A percentile compares a stretch with the other conserved stretches of the same genome.
Evolutionary conservation across 768 basidiomycete species (phyloP).

Genomic region (Suillus fuscotomentosus): DNA sequence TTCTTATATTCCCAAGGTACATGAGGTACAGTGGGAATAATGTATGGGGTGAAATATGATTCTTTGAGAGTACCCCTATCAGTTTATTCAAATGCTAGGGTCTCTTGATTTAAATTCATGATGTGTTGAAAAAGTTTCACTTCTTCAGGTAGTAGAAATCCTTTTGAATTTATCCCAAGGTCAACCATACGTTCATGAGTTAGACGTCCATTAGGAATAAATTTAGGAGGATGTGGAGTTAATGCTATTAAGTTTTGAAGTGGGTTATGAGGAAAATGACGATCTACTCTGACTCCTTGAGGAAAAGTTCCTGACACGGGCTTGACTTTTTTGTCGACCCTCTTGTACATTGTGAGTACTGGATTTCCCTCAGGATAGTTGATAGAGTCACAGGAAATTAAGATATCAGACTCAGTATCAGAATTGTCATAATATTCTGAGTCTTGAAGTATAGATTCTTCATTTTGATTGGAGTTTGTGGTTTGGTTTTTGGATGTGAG

Average conservation of each 20-base stretch:
- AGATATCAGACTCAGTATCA: neutral
- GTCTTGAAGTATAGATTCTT: neutral
- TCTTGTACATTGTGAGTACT: constrained; percentile 2
- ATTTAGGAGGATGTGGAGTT: neutral
- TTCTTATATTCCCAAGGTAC: no score
- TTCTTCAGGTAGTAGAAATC: no score
- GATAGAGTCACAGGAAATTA: neutral
- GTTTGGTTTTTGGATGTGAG: no score
- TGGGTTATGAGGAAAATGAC: neutral
- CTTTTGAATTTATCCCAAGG: no score
- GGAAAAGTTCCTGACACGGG: neutral
- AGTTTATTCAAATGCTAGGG: no score
- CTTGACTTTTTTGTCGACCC: constrained; percentile 3
- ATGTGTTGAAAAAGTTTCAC: no score
- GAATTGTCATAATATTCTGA: neutral
- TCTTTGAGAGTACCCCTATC: no score
- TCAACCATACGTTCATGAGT: neutral
- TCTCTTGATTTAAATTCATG: no score
- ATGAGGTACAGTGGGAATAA: no score
- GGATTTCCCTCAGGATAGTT: neutral
- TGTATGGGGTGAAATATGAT: no score
- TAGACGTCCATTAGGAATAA: neutral
- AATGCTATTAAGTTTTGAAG: neutral
- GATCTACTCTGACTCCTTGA: neutral
- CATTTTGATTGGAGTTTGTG: no score